Base-by-base conservation (phyloP, 2,329 filamentous ascomycete genomes). In the Fusarium xyrophilum region DNA sequence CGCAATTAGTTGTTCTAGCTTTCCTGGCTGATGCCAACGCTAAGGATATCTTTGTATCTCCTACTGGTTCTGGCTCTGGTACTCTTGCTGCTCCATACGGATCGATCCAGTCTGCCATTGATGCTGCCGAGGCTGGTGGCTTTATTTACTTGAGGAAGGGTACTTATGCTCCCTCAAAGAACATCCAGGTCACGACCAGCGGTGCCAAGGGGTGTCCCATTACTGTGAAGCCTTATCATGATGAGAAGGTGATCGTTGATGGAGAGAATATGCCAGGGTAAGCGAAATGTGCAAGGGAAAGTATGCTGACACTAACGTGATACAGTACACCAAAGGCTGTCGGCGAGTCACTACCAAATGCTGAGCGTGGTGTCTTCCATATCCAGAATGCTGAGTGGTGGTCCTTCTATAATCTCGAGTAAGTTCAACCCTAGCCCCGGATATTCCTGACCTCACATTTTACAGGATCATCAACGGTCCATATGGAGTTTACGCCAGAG, bases 151-250 rank as follows among this genome's bases (percentile, higher is more conserved):
- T 84, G 6, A 79, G 80, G 11, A 81, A 82, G 12, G 82, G 83
- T 55, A 82, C 77, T n/a, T 84, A 84, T 74, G 73, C 76, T 40
- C 80, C 79, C 0, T 80, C 79, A 1, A 79, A 77, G 36, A 85
- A 84, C 71, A 82, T 85, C 46, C 81, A 84, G 67, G 78, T 85
- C 71, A 80, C 75, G 43, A 81, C 81, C 57, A 79, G 78, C 35
- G 82, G 83, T 28, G 82, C 78, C 2, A 66, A 75, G 17, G 74
- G 77, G 1, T 73, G 77, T 4, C 82, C 81, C 3, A 81, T 81
- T 48, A 82, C 80, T 0, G 70, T 85, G 32, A 75, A 76, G 17
- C 76, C 82, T 0, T 84, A 83, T 60, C 72, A 76, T 14, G 72
- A 69, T 9, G 83, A 85, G 64, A 78, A 78, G 42, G 82, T 83